Conservation (phyloP, 2,329 filamentous ascomycete genomes). For the Epicoccum sorghinum region DNA sequence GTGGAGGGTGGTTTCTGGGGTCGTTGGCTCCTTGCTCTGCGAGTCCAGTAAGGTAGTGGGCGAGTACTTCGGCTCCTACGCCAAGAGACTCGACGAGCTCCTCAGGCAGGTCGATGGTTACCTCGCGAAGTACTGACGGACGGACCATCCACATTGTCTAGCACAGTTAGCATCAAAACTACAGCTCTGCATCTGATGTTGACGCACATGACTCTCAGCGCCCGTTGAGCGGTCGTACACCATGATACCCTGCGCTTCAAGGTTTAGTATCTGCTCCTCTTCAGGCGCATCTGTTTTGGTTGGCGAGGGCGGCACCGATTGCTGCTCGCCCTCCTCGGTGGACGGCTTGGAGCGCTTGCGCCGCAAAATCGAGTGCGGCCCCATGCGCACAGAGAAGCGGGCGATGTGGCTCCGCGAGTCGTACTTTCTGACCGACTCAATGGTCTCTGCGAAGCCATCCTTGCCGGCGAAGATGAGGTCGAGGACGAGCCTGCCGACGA, state of each 20-base stretch:
- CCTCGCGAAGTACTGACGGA: constrained; percentile 86
- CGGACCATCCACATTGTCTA: constrained; percentile 99
- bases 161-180: constrained; percentile 27
- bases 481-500: constrained; percentile 78
- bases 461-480: constrained; percentile 83
- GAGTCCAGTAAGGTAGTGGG: constrained; percentile 87
- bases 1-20: constrained; percentile 77
- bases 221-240: constrained; percentile 89
- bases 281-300: constrained; percentile 39
- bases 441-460: constrained; percentile 78
- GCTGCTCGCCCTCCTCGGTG: constrained; percentile 39
- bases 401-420: constrained; percentile 88
- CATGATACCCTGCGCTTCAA: constrained; percentile 98
- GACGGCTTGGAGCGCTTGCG: constrained; percentile 35
- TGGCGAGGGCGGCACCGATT: constrained; percentile 38
- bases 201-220: constrained; percentile 83
- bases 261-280: constrained; percentile 67
- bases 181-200: background rate
- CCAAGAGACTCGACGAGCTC: constrained; percentile 92
- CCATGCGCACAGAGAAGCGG: constrained; percentile 46
- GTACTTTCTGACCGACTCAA: constrained; percentile 84
- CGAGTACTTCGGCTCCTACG: constrained; percentile 91
- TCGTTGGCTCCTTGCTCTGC: constrained; percentile 82
- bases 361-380: constrained; percentile 43
- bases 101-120: constrained; percentile 91